Percentiles rank a stretch among this genome's conserved stretches.
These are phyloP conservation scores for Liquidambar formosana DNA, from an alignment of 164 flowering plant species.

Conservation along the genomic window DNA sequence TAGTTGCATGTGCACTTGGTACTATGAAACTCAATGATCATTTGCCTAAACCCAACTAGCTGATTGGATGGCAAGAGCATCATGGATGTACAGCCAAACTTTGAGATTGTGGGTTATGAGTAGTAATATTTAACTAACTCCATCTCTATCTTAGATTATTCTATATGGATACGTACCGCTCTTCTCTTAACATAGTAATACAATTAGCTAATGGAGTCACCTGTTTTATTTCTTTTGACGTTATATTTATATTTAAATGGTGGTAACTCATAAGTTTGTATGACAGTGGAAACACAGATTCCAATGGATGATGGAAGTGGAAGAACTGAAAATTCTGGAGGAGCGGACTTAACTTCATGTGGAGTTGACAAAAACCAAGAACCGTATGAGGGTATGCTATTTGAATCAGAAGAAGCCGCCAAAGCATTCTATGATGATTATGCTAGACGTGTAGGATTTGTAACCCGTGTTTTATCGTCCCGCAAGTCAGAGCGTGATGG, in stretches of 20 bases:
- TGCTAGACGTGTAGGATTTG: slow-evolving; percentile 48
- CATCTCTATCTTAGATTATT: too few relatives aligned
- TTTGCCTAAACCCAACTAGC: too few relatives aligned
- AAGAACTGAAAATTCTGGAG: slow-evolving; percentile 26
- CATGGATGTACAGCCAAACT: too few relatives aligned
- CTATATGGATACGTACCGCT: too few relatives aligned
- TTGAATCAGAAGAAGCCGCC: slow-evolving; percentile 58
- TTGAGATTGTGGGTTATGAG: too few relatives aligned
- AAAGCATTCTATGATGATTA: slow-evolving; percentile 50
- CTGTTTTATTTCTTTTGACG: background rate
- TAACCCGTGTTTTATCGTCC: slow-evolving; percentile 44
- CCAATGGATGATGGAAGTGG: slow-evolving; percentile 23
- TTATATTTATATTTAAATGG: background rate
- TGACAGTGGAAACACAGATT: slow-evolving; percentile 23
- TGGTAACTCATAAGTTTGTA: background rate
- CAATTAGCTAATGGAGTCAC: too few relatives aligned
- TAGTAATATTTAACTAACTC: too few relatives aligned
- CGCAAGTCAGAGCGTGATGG: slow-evolving; percentile 59
- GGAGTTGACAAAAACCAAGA: slow-evolving; percentile 29
- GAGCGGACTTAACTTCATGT: too few relatives aligned
- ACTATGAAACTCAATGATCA: too few relatives aligned
- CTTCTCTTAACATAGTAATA: too few relatives aligned
- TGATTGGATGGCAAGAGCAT: too few relatives aligned
- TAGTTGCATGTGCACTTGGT: too few relatives aligned
- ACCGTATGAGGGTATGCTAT: slow-evolving; percentile 53